These are phyloP conservation scores for Metarhizium guizhouense DNA, from an alignment of 2,329 filamentous ascomycete species.

Conservation along the genomic window DNA sequence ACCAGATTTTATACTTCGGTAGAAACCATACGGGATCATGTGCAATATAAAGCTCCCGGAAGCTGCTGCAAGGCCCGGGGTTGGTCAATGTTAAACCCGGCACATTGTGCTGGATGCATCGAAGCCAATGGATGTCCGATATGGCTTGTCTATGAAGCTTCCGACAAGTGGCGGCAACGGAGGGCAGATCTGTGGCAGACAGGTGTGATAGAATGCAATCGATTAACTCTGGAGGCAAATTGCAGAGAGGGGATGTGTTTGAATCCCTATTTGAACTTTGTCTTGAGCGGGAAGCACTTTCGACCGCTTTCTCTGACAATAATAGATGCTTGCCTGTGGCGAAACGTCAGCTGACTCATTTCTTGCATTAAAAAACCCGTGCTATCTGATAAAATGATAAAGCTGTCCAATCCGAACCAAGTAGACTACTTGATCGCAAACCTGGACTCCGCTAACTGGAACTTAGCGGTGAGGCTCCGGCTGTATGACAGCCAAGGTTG, in stretches of 20 bases:
- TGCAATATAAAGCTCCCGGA: slow-evolving; percentile 60
- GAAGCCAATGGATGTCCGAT: slow-evolving; percentile 64
- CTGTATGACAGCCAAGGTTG: too few relatives aligned
- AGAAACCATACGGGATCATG: slow-evolving; percentile 84
- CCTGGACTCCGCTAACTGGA: too few relatives aligned
- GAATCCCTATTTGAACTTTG: not conserved
- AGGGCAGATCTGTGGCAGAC: slow-evolving; percentile 52
- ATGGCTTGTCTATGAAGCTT: slow-evolving; percentile 48
- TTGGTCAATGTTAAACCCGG: slow-evolving; percentile 44
- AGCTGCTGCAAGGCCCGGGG: slow-evolving; percentile 52
- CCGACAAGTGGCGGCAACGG: slow-evolving; percentile 52
- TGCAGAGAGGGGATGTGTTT: slow-evolving; percentile 30
- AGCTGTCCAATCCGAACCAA: too few relatives aligned
- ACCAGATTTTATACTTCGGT: slow-evolving; percentile 74
- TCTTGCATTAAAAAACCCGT: not conserved
- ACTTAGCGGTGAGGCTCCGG: too few relatives aligned
- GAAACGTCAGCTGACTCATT: not conserved
- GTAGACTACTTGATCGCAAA: too few relatives aligned
- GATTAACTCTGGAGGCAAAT: slow-evolving; percentile 67
- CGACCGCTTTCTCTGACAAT: not conserved
- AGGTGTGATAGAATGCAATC: slow-evolving; percentile 62
- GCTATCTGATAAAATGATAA: not conserved
- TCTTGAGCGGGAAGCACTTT: not conserved
- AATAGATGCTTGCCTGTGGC: not conserved
- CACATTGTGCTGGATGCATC: slow-evolving; percentile 59